phyloP scores from a whole-genome alignment of 495 filamentous ascomycete species.

The Xylaria nigripes region DNA sequence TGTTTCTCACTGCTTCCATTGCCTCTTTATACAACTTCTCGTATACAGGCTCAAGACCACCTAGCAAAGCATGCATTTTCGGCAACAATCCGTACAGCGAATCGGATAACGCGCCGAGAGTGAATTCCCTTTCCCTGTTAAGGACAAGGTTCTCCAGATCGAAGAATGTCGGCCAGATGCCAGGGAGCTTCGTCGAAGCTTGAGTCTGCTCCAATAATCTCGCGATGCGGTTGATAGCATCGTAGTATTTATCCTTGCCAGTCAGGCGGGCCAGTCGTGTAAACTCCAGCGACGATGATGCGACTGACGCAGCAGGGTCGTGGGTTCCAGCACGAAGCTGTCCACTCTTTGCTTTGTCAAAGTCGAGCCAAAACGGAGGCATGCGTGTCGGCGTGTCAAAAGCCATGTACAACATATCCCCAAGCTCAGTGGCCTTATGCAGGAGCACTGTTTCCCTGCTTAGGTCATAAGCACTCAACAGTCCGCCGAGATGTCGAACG shows the following conservation, averaged over 20 bases:
- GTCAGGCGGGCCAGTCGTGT: slow-evolving; percentile 76
- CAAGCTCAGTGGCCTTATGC: slow-evolving; percentile 70
- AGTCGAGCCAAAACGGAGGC: slow-evolving; percentile 61
- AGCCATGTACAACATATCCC: slow-evolving; percentile 66
- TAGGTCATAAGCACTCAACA: slow-evolving; percentile 71
- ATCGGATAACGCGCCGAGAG: slow-evolving; percentile 70
- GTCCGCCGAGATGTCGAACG: slow-evolving; percentile 66
- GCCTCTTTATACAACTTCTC: slow-evolving; percentile 42
- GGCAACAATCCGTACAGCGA: slow-evolving; percentile 89
- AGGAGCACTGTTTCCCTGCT: slow-evolving; percentile 53
- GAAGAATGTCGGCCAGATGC: slow-evolving; percentile 39
- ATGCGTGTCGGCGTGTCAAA: slow-evolving; percentile 89
- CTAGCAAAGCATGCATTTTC: slow-evolving; percentile 48
- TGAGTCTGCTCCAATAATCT: slow-evolving; percentile 64
- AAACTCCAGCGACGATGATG: slow-evolving; percentile 77
- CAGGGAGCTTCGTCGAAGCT: slow-evolving; percentile 56
- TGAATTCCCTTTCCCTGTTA: slow-evolving; percentile 42
- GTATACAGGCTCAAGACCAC: slow-evolving; percentile 34
- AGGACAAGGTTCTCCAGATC: slow-evolving; percentile 22
- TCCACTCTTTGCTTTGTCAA: slow-evolving; percentile 70
- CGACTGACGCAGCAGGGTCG: slow-evolving; percentile 57
- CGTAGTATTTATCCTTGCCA: slow-evolving; percentile 71
- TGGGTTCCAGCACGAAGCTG: slow-evolving; percentile 52
- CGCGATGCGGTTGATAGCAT: slow-evolving; percentile 70
- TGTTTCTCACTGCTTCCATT: slow-evolving; percentile 53